Conservation (phyloP, 305 asterid genomes). For the Lippia alba region DNA sequence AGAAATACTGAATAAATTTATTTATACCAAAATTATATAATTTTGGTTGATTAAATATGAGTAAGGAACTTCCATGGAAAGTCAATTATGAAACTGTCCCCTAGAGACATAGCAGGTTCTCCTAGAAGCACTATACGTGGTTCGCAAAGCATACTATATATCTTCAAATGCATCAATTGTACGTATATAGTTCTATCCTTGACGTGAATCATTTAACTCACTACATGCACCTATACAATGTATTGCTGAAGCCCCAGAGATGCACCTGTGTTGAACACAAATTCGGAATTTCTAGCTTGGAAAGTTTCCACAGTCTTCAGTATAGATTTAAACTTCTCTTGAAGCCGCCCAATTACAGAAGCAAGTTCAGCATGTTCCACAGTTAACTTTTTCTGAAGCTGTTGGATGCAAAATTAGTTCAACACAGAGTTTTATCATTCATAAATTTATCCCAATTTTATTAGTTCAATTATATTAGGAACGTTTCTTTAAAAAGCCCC, state of each 20-base stretch:
- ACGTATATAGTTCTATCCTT: background rate
- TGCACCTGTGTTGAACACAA: conserved; percentile 82
- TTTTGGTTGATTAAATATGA: too few species aligned
- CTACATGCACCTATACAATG: conserved; percentile 4
- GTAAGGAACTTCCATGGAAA: too few species aligned
- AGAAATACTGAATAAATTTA: conserved; percentile 1
- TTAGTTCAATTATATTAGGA: background rate
- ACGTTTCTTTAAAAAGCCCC: conserved; percentile 4
- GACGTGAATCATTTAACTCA: conserved; percentile 9
- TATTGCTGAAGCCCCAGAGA: conserved; percentile 17
- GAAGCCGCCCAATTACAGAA: conserved; percentile 56
- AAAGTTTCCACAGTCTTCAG: conserved; percentile 62
- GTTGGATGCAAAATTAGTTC: conserved; percentile 34
- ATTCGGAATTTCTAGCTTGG: conserved; percentile 82
- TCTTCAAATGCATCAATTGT: background rate
- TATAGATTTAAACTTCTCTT: conserved; percentile 59
- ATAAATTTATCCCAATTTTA: background rate
- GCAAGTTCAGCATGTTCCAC: conserved; percentile 59
- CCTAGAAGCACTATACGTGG: too few species aligned
- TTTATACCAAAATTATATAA: conserved; percentile 8
- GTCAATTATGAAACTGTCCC: too few species aligned
- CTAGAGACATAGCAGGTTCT: too few species aligned
- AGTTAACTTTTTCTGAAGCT: conserved; percentile 62
- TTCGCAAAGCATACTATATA: background rate
- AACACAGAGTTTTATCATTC: background rate